These are phyloP conservation scores for Trichoderma koningiopsis DNA, from an alignment of 2,329 filamentous ascomycete genomes.

Conservation along the genomic window DNA sequence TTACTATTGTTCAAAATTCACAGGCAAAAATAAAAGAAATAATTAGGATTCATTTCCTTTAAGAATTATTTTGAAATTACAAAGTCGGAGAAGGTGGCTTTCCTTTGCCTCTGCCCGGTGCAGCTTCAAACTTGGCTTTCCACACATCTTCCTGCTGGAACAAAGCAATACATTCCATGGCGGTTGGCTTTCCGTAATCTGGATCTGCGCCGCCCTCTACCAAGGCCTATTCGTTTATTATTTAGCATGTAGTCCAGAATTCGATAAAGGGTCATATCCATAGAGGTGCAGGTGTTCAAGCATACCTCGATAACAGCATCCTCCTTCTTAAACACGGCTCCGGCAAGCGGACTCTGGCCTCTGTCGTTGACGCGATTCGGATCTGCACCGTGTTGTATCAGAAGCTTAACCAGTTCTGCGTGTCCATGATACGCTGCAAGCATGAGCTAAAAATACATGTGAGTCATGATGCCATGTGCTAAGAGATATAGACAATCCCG, in stretches of 20 bases:
- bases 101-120: slow-evolving; percentile 51
- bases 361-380: slow-evolving; percentile 68
- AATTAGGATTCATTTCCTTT: background rate
- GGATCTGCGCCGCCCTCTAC: slow-evolving; percentile 58
- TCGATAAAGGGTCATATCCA: background rate
- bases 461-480: no score
- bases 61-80: background rate
- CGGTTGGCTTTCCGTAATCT: slow-evolving; percentile 53
- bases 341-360: slow-evolving; percentile 69
- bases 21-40: no score
- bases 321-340: slow-evolving; percentile 73
- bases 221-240: slow-evolving; percentile 41
- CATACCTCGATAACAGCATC: slow-evolving; percentile 62
- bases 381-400: slow-evolving; percentile 65
- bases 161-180: slow-evolving; percentile 51
- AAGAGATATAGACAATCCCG: no score
- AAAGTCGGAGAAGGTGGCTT: slow-evolving; percentile 3
- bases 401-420: slow-evolving; percentile 58
- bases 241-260: background rate
- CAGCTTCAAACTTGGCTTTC: slow-evolving; percentile 52
- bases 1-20: background rate
- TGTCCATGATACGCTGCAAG: slow-evolving; percentile 72
- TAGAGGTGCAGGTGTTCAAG: background rate
- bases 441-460: slow-evolving; percentile 58
- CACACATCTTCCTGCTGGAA: slow-evolving; percentile 57